Evolutionary conservation across 352 stramenopile species (phyloP).

Genomic region (Globisporangium abappressorium): DNA sequence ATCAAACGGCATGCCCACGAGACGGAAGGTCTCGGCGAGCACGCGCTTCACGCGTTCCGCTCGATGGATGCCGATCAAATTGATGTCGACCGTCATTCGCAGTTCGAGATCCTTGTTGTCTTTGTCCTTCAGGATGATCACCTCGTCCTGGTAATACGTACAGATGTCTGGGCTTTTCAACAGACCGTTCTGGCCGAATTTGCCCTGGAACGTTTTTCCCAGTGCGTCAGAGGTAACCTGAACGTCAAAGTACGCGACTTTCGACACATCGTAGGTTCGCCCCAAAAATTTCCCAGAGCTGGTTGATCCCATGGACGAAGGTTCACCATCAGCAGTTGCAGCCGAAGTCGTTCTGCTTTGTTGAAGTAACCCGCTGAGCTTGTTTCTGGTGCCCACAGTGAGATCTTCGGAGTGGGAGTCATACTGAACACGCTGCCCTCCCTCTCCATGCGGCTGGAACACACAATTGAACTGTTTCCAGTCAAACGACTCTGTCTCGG

Average conservation of each 20-base stretch:
- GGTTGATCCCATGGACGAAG: background rate
- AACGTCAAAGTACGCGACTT: conserved; percentile 59
- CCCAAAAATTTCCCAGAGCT: conserved; percentile 38
- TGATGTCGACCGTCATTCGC: conserved; percentile 34
- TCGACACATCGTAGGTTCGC: conserved; percentile 50
- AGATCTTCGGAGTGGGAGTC: conserved; percentile 49
- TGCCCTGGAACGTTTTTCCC: conserved; percentile 36
- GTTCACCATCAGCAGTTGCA: background rate
- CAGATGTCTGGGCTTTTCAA: conserved; percentile 25
- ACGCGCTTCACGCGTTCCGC: conserved; percentile 46
- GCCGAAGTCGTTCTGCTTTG: background rate
- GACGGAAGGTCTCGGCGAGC: conserved; percentile 55
- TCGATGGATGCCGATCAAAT: conserved; percentile 50
- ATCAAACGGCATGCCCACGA: conserved; percentile 68
- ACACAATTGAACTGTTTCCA: conserved; percentile 41
- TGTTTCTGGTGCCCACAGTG: conserved; percentile 24
- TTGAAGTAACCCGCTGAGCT: conserved; percentile 35
- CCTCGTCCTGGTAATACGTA: conserved; percentile 27
- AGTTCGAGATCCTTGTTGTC: conserved; percentile 37
- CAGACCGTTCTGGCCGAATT: conserved; percentile 32
- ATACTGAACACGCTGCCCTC: conserved; percentile 41
- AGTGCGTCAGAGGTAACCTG: conserved; percentile 29
- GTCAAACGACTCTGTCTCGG: conserved; percentile 14
- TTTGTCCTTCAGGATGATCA: conserved; percentile 39
- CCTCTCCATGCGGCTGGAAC: conserved; percentile 50